Conservation (phyloP, 352 stramenopile genomes). For the Phytopythium sindhum region DNA sequence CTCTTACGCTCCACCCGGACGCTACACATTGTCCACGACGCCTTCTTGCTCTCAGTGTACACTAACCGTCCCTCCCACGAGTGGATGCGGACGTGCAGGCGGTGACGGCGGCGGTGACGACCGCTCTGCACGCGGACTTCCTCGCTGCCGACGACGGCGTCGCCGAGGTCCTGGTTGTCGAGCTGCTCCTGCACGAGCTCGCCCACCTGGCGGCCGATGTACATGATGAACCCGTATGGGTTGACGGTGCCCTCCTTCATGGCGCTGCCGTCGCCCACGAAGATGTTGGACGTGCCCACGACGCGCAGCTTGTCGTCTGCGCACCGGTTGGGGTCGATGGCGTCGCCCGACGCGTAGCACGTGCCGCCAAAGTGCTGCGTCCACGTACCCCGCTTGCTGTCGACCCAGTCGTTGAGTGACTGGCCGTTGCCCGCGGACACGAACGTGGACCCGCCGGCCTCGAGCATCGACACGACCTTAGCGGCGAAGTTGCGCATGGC, state of each 20-base stretch:
- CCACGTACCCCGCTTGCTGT: constrained; percentile 16
- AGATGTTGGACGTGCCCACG: constrained; percentile 36
- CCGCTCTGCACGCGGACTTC: neutral
- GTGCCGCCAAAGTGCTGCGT: constrained; percentile 45
- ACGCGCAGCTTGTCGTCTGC: constrained; percentile 25
- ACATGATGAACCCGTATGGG: constrained; percentile 48
- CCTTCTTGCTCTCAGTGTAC: neutral
- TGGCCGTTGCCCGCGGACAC: constrained; percentile 5
- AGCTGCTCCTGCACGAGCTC: constrained; percentile 6
- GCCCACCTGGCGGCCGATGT: constrained; percentile 31
- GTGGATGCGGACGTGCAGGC: constrained; percentile 13
- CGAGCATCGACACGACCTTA: constrained; percentile 28
- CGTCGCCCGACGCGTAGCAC: constrained; percentile 34
- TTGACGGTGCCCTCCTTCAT: constrained; percentile 53
- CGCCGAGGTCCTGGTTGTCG: constrained; percentile 1
- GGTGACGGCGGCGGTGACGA: neutral
- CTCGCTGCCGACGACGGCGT: no score
- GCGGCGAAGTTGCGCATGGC: constrained; percentile 30
- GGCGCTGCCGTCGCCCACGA: constrained; percentile 34
- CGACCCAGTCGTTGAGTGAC: constrained; percentile 21
- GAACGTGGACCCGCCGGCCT: constrained; percentile 24
- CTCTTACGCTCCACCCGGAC: no score
- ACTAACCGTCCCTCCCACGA: no score
- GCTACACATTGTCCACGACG: neutral
- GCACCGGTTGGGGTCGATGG: constrained; percentile 23